Conservation (phyloP, 140 eudicot species). For the Flaveria floridana region DNA sequence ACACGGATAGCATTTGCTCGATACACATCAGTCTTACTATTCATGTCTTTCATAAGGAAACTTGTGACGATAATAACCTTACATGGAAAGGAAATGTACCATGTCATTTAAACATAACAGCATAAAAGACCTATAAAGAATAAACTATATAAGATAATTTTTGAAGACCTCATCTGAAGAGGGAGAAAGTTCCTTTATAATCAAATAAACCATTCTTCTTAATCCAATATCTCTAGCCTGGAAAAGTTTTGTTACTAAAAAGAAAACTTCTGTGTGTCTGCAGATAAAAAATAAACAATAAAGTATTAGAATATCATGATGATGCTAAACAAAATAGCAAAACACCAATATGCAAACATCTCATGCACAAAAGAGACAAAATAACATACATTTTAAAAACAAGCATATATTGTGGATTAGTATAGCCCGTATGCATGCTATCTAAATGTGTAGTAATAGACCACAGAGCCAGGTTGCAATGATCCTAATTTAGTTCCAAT, state of each 20-base stretch:
- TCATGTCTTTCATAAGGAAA: conserved; percentile 97
- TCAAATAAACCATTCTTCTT: no score
- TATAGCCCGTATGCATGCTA: conserved; percentile 15
- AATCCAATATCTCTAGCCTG: no score
- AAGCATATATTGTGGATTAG: not conserved
- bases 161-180: conserved; percentile 30
- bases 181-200: no score
- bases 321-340: no score
- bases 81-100: not conserved
- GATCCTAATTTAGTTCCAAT: not conserved
- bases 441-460: conserved; percentile 5
- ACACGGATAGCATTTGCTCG: conserved; percentile 97
- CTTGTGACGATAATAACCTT: conserved; percentile 92
- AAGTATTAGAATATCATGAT: no score
- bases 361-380: no score
- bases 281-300: no score
- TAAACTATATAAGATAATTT: not conserved
- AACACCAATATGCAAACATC: no score
- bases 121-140: conserved; percentile 2
- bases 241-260: no score
- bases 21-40: conserved; percentile 91
- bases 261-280: conserved; percentile 67
- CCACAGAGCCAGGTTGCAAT: not conserved
- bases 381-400: conserved; percentile 16
- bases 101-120: conserved; percentile 24